Evolutionary conservation across 306 rosid species (phyloP).

Genomic region (Prunus salicina): DNA sequence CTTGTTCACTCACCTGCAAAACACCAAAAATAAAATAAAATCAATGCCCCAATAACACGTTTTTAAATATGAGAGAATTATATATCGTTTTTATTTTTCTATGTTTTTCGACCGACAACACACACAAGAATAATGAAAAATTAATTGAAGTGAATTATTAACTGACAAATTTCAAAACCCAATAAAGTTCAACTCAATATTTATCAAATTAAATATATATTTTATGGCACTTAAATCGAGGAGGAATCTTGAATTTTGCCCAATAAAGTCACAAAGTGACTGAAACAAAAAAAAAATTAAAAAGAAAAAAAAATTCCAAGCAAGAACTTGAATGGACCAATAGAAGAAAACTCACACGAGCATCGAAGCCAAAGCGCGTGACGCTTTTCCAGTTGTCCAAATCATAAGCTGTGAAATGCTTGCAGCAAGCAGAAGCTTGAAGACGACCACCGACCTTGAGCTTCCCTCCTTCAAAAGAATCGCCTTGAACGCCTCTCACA

Average conservation of each 20-base stretch:
- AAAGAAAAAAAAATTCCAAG: not conserved
- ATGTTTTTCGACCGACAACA: not conserved
- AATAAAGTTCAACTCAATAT: not conserved
- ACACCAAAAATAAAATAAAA: not conserved
- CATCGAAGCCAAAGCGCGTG: slow-evolving; percentile 66
- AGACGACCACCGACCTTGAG: slow-evolving; percentile 40
- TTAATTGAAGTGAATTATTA: not conserved
- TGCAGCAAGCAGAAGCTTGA: slow-evolving; percentile 92
- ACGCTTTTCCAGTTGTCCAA: slow-evolving; percentile 79
- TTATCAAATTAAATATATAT: not conserved
- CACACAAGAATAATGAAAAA: not conserved
- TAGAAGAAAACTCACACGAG: slow-evolving; percentile 44
- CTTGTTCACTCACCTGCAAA: slow-evolving; percentile 71
- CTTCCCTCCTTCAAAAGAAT: slow-evolving; percentile 51
- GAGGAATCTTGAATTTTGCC: not conserved
- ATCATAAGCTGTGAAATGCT: slow-evolving; percentile 95
- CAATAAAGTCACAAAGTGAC: not conserved
- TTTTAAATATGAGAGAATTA: no score
- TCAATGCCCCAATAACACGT: not conserved
- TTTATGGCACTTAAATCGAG: slow-evolving; percentile 1
- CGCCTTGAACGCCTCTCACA: slow-evolving; percentile 87
- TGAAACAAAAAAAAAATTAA: not conserved
- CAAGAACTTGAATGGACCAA: not conserved
- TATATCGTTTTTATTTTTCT: not conserved
- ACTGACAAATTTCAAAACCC: not conserved